Percentiles rank a stretch among this genome's conserved stretches.
Conservation (phyloP, 2,329 filamentous ascomycete genomes). For the Mariannaea sp. region DNA sequence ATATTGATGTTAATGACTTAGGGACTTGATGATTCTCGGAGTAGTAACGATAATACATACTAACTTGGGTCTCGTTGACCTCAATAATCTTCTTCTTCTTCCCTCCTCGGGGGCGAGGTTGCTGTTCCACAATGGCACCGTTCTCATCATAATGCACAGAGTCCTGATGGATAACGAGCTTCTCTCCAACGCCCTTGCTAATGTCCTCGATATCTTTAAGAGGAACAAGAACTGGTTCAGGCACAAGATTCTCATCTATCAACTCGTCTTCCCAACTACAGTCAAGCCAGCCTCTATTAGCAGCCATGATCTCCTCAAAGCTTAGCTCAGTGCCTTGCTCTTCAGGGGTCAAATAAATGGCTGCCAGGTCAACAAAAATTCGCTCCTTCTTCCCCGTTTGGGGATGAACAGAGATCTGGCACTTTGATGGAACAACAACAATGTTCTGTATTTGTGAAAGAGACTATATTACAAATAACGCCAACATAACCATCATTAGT, state of each 20-base stretch:
- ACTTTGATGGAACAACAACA: slow-evolving; percentile 70
- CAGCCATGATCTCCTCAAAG: slow-evolving; percentile 90
- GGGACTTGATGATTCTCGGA: too few relatives aligned
- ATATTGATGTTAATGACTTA: slow-evolving; percentile 37
- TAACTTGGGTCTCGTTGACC: slow-evolving; percentile 89
- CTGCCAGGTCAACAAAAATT: slow-evolving; percentile 84
- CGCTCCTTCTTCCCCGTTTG: slow-evolving; percentile 82
- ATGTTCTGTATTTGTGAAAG: slow-evolving; percentile 66
- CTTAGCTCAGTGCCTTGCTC: slow-evolving; percentile 76
- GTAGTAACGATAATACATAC: slow-evolving; percentile 66
- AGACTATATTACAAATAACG: slow-evolving; percentile 57
- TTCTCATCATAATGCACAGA: slow-evolving; percentile 61
- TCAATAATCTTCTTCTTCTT: slow-evolving; percentile 83
- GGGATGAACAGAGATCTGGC: slow-evolving; percentile 82
- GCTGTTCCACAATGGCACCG: slow-evolving; percentile 53
- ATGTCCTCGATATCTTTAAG: slow-evolving; percentile 41
- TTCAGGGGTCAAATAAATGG: slow-evolving; percentile 79
- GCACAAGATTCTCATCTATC: slow-evolving; percentile 42
- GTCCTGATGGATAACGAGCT: slow-evolving; percentile 36
- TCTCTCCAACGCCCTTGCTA: slow-evolving; percentile 34
- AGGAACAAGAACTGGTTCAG: slow-evolving; percentile 32
- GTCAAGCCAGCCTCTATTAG: slow-evolving; percentile 71
- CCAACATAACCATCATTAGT: slow-evolving; percentile 74
- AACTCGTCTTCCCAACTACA: slow-evolving; percentile 58
- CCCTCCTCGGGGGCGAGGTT: slow-evolving; percentile 49